phyloP scores from a whole-genome alignment of 768 basidiomycete genomes.

The Filobasidium wieringae region DNA sequence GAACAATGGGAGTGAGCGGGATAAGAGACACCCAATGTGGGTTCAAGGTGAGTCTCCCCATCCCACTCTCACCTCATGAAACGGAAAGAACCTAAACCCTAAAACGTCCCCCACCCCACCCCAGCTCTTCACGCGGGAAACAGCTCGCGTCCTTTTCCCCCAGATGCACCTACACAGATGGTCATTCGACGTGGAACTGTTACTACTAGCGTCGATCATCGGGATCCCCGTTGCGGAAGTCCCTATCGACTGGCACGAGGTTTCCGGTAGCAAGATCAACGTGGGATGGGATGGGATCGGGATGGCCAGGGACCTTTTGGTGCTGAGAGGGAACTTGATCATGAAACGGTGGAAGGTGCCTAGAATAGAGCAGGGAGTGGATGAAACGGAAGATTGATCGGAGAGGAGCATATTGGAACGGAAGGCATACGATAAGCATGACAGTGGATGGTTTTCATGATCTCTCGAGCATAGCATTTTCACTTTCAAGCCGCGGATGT shows the following conservation, averaged over 20 bases:
- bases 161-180: slow-evolving; percentile 75
- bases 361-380: no score
- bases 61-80: background rate
- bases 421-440: no score
- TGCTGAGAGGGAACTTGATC: slow-evolving; percentile 69
- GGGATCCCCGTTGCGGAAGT: slow-evolving; percentile 72
- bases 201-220: slow-evolving; percentile 69
- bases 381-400: no score
- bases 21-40: slow-evolving; percentile 94
- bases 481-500: no score
- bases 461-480: no score
- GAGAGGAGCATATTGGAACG: no score
- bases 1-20: slow-evolving; percentile 76
- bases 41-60: slow-evolving; percentile 54
- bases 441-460: no score
- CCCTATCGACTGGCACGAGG: slow-evolving; percentile 84
- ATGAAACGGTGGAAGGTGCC: slow-evolving; percentile 53
- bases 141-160: slow-evolving; percentile 74
- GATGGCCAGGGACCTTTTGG: slow-evolving; percentile 76
- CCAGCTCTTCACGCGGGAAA: slow-evolving; percentile 63
- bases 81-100: background rate
- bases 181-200: slow-evolving; percentile 93
- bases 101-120: background rate
- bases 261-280: slow-evolving; percentile 80
- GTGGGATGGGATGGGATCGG: slow-evolving; percentile 72